These are phyloP conservation scores for Tricholoma sp. DNA, from an alignment of 768 basidiomycete genomes.

Conservation along the genomic window DNA sequence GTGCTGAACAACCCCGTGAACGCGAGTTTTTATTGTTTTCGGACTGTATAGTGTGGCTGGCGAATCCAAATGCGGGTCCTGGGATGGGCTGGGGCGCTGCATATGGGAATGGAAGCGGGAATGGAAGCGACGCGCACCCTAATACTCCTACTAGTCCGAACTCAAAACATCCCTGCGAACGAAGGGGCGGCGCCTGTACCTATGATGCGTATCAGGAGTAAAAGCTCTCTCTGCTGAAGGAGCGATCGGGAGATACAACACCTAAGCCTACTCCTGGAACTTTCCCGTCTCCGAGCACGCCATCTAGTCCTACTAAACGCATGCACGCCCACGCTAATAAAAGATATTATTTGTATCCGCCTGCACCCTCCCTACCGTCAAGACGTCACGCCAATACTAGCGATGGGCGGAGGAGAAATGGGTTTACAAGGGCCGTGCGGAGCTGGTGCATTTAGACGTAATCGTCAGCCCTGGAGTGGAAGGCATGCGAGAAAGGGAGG, in stretches of 20 bases:
- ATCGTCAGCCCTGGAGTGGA: slow-evolving; percentile 43
- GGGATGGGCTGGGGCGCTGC: slow-evolving; percentile 18
- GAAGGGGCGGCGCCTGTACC: slow-evolving; percentile 16
- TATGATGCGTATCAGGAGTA: slow-evolving; percentile 46
- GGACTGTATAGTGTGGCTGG: slow-evolving; percentile 78
- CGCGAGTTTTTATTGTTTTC: slow-evolving; percentile 80
- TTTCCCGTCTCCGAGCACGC: slow-evolving; percentile 11
- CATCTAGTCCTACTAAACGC: slow-evolving; percentile 13
- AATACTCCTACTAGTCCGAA: slow-evolving; percentile 1
- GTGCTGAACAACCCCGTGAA: slow-evolving; percentile 43
- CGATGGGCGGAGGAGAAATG: slow-evolving; percentile 61
- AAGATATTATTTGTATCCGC: slow-evolving; percentile 22
- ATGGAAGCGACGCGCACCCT: neutral
- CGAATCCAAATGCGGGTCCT: slow-evolving; percentile 40
- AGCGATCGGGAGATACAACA: neutral
- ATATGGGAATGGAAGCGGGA: slow-evolving; percentile 11
- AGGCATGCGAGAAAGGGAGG: neutral
- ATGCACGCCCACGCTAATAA: slow-evolving; percentile 7
- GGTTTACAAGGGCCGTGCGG: slow-evolving; percentile 65
- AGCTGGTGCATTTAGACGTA: slow-evolving; percentile 76
- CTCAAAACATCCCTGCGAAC: slow-evolving; percentile 6
- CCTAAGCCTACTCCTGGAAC: slow-evolving; percentile 3
- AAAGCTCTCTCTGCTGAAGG: slow-evolving; percentile 33
- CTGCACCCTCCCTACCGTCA: slow-evolving; percentile 19
- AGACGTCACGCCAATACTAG: slow-evolving; percentile 27